Percentiles rank a stretch among this genome's conserved stretches.
Conservation (phyloP, 352 stramenopile species). For the Phytopythium litorale region DNA sequence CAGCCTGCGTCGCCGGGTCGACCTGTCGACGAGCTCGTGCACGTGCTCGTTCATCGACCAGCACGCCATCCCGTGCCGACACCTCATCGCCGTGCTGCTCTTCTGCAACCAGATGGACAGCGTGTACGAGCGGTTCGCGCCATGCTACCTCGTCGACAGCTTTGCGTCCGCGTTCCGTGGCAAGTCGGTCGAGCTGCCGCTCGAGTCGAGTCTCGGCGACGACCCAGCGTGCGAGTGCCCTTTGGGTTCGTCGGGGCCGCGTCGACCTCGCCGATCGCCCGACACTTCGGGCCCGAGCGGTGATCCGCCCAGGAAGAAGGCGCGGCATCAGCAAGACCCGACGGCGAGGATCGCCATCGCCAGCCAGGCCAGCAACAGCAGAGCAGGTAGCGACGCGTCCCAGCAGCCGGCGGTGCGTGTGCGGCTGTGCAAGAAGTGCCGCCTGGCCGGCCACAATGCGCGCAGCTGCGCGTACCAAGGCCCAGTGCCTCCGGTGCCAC, state of each 20-base stretch:
- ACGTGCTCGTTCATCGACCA: conserved; percentile 57
- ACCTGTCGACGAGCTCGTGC: conserved; percentile 40
- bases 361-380: not conserved
- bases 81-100: conserved; percentile 52
- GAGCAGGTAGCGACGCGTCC: not conserved
- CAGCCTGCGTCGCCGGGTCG: conserved; percentile 29
- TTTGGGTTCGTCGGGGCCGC: conserved; percentile 5
- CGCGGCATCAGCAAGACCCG: not conserved
- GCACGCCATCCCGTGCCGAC: conserved; percentile 50
- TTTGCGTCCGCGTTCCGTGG: conserved; percentile 27
- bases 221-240: conserved; percentile 15
- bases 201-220: conserved; percentile 26
- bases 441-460: conserved; percentile 39
- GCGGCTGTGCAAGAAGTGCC: conserved; percentile 48
- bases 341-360: not conserved
- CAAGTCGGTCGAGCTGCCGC: conserved; percentile 42
- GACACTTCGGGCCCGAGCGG: not conserved
- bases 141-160: conserved; percentile 40
- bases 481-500: not conserved
- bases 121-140: conserved; percentile 34
- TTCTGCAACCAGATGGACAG: conserved; percentile 50
- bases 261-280: not conserved
- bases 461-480: conserved; percentile 34
- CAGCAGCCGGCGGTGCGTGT: conserved; percentile 14
- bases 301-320: not conserved